Conservation (phyloP, 768 basidiomycete genomes). For the Naganishia vishniacii region DNA sequence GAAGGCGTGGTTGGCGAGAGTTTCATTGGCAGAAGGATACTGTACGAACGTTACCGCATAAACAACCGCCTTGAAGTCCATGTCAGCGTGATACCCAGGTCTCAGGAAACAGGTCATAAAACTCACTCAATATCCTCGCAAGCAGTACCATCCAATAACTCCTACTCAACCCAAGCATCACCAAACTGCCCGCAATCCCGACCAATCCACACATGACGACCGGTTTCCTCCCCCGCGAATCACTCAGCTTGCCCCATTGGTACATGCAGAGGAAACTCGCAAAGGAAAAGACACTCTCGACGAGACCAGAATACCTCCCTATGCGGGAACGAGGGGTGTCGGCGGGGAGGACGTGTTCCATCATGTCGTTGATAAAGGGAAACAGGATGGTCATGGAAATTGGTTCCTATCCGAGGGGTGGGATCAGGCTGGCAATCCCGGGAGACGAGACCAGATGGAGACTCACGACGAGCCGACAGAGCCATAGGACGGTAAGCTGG, state of each 20-base stretch:
- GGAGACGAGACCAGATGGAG: neutral
- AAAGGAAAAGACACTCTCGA: conserved; percentile 29
- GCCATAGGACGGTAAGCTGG: conserved; percentile 5
- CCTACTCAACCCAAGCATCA: conserved; percentile 29
- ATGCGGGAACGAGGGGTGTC: conserved; percentile 25
- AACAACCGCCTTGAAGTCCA: conserved; percentile 12
- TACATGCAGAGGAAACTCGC: conserved; percentile 29
- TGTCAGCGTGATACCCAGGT: neutral
- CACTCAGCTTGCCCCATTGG: conserved; percentile 32
- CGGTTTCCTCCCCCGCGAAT: conserved; percentile 32
- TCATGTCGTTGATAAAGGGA: conserved; percentile 33
- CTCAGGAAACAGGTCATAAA: neutral
- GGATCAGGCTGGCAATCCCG: neutral
- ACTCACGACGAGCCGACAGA: conserved; percentile 3
- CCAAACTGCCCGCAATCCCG: conserved; percentile 22
- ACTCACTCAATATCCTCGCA: conserved; percentile 29
- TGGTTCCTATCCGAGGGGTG: neutral
- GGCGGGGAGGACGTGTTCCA: conserved; percentile 29
- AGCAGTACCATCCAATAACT: conserved; percentile 31
- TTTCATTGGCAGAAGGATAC: no score
- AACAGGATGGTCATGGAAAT: conserved; percentile 26
- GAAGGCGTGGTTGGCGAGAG: neutral
- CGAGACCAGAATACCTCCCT: conserved; percentile 30
- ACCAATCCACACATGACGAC: conserved; percentile 29
- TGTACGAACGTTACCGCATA: conserved; percentile 24